Evolutionary conservation across 352 stramenopile species (phyloP).

Genomic region (Phytophthora ramorum): DNA sequence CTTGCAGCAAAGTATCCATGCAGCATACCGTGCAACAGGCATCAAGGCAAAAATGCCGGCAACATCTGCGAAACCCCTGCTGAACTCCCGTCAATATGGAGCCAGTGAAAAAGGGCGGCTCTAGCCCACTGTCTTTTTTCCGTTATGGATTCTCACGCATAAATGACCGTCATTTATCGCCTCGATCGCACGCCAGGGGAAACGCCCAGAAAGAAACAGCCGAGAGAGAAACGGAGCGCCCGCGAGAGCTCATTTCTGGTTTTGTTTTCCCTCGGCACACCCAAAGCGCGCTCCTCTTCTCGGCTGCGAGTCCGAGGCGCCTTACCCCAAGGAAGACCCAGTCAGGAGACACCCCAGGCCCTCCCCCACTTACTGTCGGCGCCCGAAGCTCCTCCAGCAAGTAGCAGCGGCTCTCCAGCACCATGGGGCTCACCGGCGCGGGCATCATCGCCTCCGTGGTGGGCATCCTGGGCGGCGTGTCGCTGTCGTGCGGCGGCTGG

Average conservation of each 20-base stretch:
- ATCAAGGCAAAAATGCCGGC: background rate
- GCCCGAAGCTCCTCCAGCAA: background rate
- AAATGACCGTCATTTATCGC: constrained; percentile 44
- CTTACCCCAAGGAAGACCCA: constrained; percentile 15
- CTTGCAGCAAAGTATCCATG: background rate
- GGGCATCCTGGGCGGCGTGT: constrained; percentile 81
- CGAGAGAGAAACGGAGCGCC: constrained; percentile 14
- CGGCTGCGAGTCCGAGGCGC: constrained; percentile 16
- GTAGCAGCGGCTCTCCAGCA: constrained; percentile 33
- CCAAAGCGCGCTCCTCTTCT: constrained; percentile 31
- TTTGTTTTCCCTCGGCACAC: constrained; percentile 56
- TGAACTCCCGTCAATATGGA: constrained; percentile 25
- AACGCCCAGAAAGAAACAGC: constrained; percentile 17
- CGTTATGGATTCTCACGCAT: constrained; percentile 31
- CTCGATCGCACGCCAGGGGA: constrained; percentile 32
- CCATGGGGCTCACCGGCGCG: constrained; percentile 55
- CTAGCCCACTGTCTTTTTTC: constrained; percentile 21
- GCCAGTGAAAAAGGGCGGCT: constrained; percentile 26
- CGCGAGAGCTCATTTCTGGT: constrained; percentile 57
- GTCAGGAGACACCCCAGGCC: constrained; percentile 10
- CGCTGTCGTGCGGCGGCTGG: constrained; percentile 87
- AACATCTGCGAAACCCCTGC: constrained; percentile 1
- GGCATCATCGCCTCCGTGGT: constrained; percentile 82
- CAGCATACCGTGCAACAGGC: background rate
- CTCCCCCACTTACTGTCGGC: background rate